phyloP scores from a whole-genome alignment of 2,329 filamentous ascomycete species.

The Epichloe brachyelytri region DNA sequence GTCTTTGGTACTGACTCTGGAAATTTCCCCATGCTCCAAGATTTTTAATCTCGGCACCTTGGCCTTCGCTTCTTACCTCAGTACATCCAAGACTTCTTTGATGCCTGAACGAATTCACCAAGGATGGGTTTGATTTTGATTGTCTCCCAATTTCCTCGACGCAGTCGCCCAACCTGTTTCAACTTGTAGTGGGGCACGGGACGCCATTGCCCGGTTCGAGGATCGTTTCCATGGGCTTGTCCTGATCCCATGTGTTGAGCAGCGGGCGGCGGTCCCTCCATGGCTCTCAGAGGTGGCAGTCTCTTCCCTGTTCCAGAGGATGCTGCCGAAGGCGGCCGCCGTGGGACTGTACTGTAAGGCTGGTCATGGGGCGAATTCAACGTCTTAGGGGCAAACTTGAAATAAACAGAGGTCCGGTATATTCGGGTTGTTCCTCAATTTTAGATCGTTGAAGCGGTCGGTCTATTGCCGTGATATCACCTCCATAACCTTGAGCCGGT shows the following conservation, averaged over 20 bases:
- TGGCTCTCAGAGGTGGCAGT: conserved; percentile 33
- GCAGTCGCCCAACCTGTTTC: conserved; percentile 26
- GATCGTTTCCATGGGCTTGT: conserved; percentile 22
- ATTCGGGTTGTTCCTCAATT: conserved; percentile 34
- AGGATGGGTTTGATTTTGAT: conserved; percentile 6
- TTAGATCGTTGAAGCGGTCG: conserved; percentile 33
- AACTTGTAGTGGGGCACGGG: conserved; percentile 17
- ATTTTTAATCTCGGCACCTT: not conserved
- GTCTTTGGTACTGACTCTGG: not conserved
- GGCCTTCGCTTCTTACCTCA: not conserved
- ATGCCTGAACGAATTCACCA: conserved; percentile 1
- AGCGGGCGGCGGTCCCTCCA: conserved; percentile 24
- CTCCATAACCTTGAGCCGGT: conserved; percentile 21
- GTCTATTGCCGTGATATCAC: conserved; percentile 31
- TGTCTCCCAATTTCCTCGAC: conserved; percentile 13
- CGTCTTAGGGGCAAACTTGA: conserved; percentile 20
- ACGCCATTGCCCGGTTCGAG: conserved; percentile 24
- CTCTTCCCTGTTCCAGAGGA: conserved; percentile 27
- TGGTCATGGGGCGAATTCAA: conserved; percentile 29
- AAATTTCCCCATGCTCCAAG: not conserved
- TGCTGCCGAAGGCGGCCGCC: conserved; percentile 25
- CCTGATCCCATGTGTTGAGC: conserved; percentile 12
- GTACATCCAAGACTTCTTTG: not conserved
- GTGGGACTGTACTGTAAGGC: conserved; percentile 21
- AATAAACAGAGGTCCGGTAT: conserved; percentile 26